Evolutionary conservation across 495 filamentous ascomycete genomes (phyloP), one percentile per base, ranked within the genome.

Genomic region (Penicillium samsonianum): DNA sequence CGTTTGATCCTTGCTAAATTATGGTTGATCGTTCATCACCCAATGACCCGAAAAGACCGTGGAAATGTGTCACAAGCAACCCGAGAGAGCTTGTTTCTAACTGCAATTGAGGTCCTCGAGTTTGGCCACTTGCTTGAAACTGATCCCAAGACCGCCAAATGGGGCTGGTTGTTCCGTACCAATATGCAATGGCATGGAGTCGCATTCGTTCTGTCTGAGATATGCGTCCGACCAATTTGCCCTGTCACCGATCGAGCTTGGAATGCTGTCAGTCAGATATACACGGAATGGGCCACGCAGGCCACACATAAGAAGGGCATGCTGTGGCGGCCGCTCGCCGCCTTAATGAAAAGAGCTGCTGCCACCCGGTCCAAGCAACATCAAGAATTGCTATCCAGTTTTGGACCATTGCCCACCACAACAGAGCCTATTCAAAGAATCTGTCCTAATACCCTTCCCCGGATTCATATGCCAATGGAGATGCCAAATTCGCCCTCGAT

Each of bases 151-250:
- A 84, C 82, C 14, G 82, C 82, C 48, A 84, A 85, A 52, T 95
- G 87, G 84, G 80, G 86, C 20, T 95, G 90, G 90, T 78, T 93
- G 9, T 91, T 91, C 75, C 81, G 85, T 58, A 91, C 87, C 4
- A 92, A 92, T 65, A 86, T 86, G 31, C 88, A 92, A 61, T 90
- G 88, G 86, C 88, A 93, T 55, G 89, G 90, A n/a, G 78, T 93
- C 2, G 88, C 87, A 3, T 91, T 89, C 59, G 78, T 73, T 31
- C 70, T 96, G 7, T 73, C 90, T 1, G 93, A 97, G 63, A 78
- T 95, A 4, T 88, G 87, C 63, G 82, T 88, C 23, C 84, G 90
- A 22, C 84, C 87, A 19, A 81, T 79, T 33, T 79, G 85, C 46
- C 84, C 85, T 61, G 54, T 88, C 12, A 88, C 90, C 2, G 89